Percentiles rank a stretch among this genome's conserved stretches.
Evolutionary conservation across 768 basidiomycete genomes (phyloP).

Genomic region (Strobilomyces confusus): DNA sequence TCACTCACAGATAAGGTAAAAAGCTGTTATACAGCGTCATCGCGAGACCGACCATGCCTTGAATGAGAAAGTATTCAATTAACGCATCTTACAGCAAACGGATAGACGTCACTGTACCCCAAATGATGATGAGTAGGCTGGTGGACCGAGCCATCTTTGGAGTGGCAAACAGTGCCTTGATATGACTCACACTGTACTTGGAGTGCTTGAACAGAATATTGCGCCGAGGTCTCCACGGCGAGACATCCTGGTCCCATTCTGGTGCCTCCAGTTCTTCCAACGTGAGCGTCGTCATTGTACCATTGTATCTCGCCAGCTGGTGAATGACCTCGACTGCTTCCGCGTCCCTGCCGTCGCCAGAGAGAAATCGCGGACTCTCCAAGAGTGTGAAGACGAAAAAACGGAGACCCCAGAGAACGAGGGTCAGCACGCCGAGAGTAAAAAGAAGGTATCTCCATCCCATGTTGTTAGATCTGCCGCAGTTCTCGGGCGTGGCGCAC

Average conservation of each 20-base stretch:
- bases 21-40: slow-evolving; percentile 63
- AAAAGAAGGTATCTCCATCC: slow-evolving; percentile 62
- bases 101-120: slow-evolving; percentile 37
- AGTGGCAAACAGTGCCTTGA: slow-evolving; percentile 61
- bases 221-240: slow-evolving; percentile 15
- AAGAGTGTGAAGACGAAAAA: slow-evolving; percentile 50
- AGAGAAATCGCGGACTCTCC: slow-evolving; percentile 57
- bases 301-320: slow-evolving; percentile 49
- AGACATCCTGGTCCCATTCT: slow-evolving; percentile 15
- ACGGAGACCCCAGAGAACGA: slow-evolving; percentile 49
- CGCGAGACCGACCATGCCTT: slow-evolving; percentile 71
- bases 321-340: slow-evolving; percentile 49
- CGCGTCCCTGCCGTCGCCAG: slow-evolving; percentile 49
- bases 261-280: slow-evolving; percentile 41
- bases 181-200: slow-evolving; percentile 38
- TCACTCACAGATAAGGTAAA: slow-evolving; percentile 48
- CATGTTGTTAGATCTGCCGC: slow-evolving; percentile 48
- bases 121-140: slow-evolving; percentile 46
- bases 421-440: slow-evolving; percentile 48
- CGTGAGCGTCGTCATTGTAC: slow-evolving; percentile 38
- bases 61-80: background rate
- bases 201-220: slow-evolving; percentile 39
- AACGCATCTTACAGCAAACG: background rate
- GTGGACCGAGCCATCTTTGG: slow-evolving; percentile 64
- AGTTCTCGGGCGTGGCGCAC: slow-evolving; percentile 35